Base-by-base conservation (phyloP, 1,284 basidiomycete genomes). In the Moniliophthora roreri region DNA sequence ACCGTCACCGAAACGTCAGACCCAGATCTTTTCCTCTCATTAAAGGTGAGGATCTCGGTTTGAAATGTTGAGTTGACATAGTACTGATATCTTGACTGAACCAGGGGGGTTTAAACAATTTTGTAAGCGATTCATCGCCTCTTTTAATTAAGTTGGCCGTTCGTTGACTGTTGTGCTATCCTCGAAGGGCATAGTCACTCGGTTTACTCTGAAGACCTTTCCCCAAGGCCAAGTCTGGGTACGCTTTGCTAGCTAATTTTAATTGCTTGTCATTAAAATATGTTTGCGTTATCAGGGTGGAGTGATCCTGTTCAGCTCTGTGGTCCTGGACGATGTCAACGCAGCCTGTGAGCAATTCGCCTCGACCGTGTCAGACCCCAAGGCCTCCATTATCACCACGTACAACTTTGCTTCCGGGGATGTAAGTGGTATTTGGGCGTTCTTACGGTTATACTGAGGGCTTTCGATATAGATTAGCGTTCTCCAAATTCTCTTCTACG, bases 171-270 rank as follows among this genome's bases (percentile, higher is more conserved):
- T 18, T 36, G 26, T 26, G 37, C 24, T 26, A 23, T 5, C 63
- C 6, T 18, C 23, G 23, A 26, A 79, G 76, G 79, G 77, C 6
- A 74, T 80, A 18, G 78, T 81, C 13, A 80, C 76, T 1, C 71
- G 66, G 45, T 76, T 79, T 61, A 78, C 70, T 1, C 55, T 81
- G 36, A 69, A 71, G 51, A 66, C 74, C 1, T 69, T 71, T 58
- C 69, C 75, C 20, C 79, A 80, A 55, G 68, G 67, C 5, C 58
- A 76, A 57, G 74, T 80, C 52, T 81, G 79, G 79, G 78, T 76
- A 58, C 5, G 71, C 50, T 26, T 53, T 32, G 28, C 28, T 32
- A 6, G 6, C 28, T 6, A 6, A 32, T 32, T 32, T 32, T 32
- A 11, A 11, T 32, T 32, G 6, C 28, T 6, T 32, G 28, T 32